Base-by-base conservation (phyloP, 352 stramenopile species). In the Pseudoperonospora humuli region DNA sequence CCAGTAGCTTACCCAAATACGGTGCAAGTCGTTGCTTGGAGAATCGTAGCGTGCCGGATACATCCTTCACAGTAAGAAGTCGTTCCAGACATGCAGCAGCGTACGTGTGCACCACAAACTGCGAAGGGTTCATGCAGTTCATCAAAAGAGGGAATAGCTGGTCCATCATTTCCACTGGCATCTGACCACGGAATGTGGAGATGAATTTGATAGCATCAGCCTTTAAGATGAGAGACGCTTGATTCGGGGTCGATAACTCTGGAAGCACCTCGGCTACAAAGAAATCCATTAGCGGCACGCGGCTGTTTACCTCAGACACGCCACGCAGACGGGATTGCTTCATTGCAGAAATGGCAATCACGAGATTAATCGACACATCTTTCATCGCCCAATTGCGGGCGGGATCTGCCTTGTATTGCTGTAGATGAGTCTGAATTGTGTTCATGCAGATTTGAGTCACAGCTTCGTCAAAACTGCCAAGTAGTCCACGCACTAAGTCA, bases 191-290 rank as follows among this genome's bases (percentile, higher is more conserved):
- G 70, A 99, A 99, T 1, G 93, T 98, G 31, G 85, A 96, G 7
- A 98, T 89, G 67, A 99, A 99, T 54, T 99, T 99, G 48, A 99
- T 94, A 17, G 82, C 81, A 25, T 97, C 96, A 0, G 96, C 95
- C 47, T 97, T 98, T 15, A 99, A 58, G 50, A 99, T 93, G 18
- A 93, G 61, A 17, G 82, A 91, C 2, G 63, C 68, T 49, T 93
- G 75, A 21, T 93, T 77, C 11, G 76, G 63, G 14, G 74, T 77
- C 4, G 87, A 93, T 18, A 98, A 62, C 36, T 98, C 95, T 1
- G 93, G 90, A 6, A 98, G 64, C 25, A 99, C 75, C 61, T 98
- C 86, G 0, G 55, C 39, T 28, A 83, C 80, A 68, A 98, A 98
- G 44, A 99, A 98, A 5, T 98, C 91, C 73, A 98, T 96, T 14